These are phyloP conservation scores for Tolypocladium inflatum DNA, from an alignment of 2,329 filamentous ascomycete species.

Conservation along the genomic window DNA sequence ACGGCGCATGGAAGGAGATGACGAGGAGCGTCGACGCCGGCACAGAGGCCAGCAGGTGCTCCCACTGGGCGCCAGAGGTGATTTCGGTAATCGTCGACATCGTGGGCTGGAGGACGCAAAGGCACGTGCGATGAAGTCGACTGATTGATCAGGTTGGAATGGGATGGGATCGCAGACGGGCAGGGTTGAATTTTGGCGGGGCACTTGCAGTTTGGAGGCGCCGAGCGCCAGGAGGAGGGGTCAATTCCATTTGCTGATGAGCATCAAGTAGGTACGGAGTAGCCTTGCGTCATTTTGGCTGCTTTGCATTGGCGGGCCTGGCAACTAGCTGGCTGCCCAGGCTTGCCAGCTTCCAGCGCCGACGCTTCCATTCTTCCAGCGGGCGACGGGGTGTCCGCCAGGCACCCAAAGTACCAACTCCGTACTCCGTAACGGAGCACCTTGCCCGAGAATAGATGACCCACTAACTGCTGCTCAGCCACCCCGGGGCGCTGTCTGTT, in stretches of 20 bases:
- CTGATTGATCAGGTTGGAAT: neutral
- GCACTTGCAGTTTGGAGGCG: slow-evolving; percentile 3
- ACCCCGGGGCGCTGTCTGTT: neutral
- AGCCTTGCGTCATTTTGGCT: slow-evolving; percentile 14
- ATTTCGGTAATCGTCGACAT: slow-evolving; percentile 78
- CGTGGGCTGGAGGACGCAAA: slow-evolving; percentile 9
- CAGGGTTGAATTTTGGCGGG: slow-evolving; percentile 5
- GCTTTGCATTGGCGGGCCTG: neutral
- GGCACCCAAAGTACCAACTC: too few relatives aligned
- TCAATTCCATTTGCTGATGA: neutral
- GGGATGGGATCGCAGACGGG: slow-evolving; percentile 4
- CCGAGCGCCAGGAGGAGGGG: slow-evolving; percentile 4
- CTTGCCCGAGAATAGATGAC: neutral
- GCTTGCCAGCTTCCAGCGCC: neutral
- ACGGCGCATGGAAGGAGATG: slow-evolving; percentile 91
- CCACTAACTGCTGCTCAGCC: neutral
- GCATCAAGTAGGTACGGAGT: too few relatives aligned
- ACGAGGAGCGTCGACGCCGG: slow-evolving; percentile 65
- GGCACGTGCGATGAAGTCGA: slow-evolving; percentile 1
- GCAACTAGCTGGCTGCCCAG: neutral
- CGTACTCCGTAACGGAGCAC: too few relatives aligned
- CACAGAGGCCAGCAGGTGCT: slow-evolving; percentile 54
- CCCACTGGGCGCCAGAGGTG: slow-evolving; percentile 64
- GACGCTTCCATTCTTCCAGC: neutral
- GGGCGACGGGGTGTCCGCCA: neutral